These are phyloP conservation scores for Blastomyces parvus DNA, from an alignment of 2,329 filamentous ascomycete genomes.

Conservation along the genomic window DNA sequence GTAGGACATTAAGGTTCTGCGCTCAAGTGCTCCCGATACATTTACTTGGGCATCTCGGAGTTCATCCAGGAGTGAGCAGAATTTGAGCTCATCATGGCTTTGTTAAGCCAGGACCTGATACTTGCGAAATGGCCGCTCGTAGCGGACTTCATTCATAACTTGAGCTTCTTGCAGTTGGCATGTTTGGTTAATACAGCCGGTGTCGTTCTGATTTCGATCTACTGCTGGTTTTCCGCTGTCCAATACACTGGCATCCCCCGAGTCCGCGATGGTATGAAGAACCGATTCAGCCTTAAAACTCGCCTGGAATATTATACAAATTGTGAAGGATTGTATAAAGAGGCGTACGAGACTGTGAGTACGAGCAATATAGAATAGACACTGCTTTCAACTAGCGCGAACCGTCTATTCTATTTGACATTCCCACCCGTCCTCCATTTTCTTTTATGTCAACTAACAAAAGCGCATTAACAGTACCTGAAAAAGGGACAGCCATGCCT, in stretches of 20 bases:
- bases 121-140: not conserved
- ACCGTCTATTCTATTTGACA: not conserved
- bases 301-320: not conserved
- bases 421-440: not conserved
- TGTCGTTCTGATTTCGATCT: not conserved
- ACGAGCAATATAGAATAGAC: not conserved
- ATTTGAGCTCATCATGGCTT: not conserved
- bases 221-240: conserved; percentile 5
- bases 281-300: conserved; percentile 1
- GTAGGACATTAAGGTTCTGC: not conserved
- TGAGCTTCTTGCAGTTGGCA: not conserved
- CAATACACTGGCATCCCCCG: not conserved
- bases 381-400: not conserved
- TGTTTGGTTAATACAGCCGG: not conserved
- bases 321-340: conserved; percentile 4
- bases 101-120: not conserved
- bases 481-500: conserved; percentile 6
- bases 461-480: not conserved
- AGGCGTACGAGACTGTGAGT: conserved; percentile 5
- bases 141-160: not conserved
- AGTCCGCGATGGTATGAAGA: conserved; percentile 3
- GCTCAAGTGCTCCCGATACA: not conserved
- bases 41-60: not conserved
- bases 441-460: not conserved
- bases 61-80: not conserved